A percentile compares a stretch with the other conserved stretches of the same genome.
phyloP scores from a whole-genome alignment of 768 basidiomycete species.

The Myochromella boudieri region DNA sequence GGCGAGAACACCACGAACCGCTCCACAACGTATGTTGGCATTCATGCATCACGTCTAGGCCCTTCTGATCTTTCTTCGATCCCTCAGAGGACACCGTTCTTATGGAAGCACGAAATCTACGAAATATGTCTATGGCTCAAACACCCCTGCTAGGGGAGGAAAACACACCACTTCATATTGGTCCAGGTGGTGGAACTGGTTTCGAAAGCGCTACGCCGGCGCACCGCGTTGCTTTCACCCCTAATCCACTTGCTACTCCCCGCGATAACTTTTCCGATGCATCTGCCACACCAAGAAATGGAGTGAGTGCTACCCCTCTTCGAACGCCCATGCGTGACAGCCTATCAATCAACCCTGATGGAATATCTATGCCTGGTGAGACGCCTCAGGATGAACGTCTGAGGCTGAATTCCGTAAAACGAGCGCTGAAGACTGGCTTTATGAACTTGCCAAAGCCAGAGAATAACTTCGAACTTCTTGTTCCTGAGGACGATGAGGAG shows the following conservation, averaged over 20 bases:
- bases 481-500: constrained; percentile 86
- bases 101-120: constrained; percentile 92
- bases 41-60: background rate
- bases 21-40: constrained; percentile 70
- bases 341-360: constrained; percentile 83
- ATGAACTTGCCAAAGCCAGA: constrained; percentile 85
- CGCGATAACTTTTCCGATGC: constrained; percentile 44
- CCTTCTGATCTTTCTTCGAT: constrained; percentile 3
- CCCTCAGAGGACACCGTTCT: constrained; percentile 88
- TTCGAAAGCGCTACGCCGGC: constrained; percentile 96
- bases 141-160: constrained; percentile 96
- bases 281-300: constrained; percentile 56
- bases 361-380: constrained; percentile 50
- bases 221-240: constrained; percentile 87
- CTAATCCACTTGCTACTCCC: constrained; percentile 94
- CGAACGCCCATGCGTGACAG: constrained; percentile 95
- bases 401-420: constrained; percentile 63
- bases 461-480: constrained; percentile 94
- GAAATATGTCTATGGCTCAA: constrained; percentile 90
- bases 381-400: constrained; percentile 80
- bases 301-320: constrained; percentile 71
- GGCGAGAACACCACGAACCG: constrained; percentile 93
- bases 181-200: constrained; percentile 79
- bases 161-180: constrained; percentile 88
- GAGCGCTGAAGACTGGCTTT: constrained; percentile 80